A percentile compares a stretch with the other conserved stretches of the same genome.
phyloP scores from a whole-genome alignment of 164 flowering plant genomes.

The Vitis amurensis region DNA sequence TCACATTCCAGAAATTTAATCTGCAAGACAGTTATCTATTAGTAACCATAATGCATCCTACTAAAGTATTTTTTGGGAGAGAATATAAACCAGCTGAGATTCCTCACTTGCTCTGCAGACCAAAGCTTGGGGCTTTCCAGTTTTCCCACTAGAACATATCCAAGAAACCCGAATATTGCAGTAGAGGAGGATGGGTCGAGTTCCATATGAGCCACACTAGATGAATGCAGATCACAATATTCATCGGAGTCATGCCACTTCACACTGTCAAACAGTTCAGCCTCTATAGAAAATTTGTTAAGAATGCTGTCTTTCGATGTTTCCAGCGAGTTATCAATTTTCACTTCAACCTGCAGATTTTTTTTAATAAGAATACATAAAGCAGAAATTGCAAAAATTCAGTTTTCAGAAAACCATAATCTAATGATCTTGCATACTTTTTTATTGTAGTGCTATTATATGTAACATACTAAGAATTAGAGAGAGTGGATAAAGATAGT shows the following conservation, averaged over 20 bases:
- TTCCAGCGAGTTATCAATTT: constrained; percentile 49
- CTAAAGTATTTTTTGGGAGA: background rate
- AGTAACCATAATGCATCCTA: background rate
- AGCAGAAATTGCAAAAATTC: background rate
- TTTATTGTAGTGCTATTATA: background rate
- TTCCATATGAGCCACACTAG: constrained; percentile 49
- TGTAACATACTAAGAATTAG: background rate
- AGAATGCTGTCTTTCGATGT: constrained; percentile 36
- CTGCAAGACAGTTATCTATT: background rate
- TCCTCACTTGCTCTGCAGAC: constrained; percentile 91
- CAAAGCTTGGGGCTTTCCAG: constrained; percentile 81
- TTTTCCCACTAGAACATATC: constrained; percentile 62
- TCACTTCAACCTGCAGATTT: constrained; percentile 78
- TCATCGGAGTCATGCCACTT: constrained; percentile 46
- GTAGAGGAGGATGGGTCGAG: constrained; percentile 26
- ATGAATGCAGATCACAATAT: constrained; percentile 42
- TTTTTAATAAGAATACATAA: no score
- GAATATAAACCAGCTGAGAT: constrained; percentile 10
- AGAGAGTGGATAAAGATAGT: background rate
- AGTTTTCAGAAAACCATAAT: background rate
- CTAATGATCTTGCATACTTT: background rate
- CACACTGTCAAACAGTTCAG: constrained; percentile 63
- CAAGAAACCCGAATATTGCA: constrained; percentile 57
- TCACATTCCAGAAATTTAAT: background rate
- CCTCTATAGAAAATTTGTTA: constrained; percentile 63